Base-by-base conservation (phyloP, 305 asterid genomes). In the Ajuga reptans region DNA sequence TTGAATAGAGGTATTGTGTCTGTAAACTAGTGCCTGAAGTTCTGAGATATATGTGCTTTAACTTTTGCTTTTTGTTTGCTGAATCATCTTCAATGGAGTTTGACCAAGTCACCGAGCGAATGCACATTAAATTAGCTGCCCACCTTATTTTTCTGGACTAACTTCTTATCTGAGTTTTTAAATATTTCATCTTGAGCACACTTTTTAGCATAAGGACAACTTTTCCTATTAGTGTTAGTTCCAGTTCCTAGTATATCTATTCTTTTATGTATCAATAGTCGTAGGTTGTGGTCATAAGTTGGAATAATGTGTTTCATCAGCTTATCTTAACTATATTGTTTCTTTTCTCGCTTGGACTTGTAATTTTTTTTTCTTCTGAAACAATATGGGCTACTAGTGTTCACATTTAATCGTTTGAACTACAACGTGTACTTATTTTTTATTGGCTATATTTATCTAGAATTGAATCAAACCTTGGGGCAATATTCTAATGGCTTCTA, bases 61-160 rank as follows among this genome's bases (percentile, higher is more conserved):
- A 69, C 83, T 86, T 84, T 76, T 72, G 71, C 77, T 77, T 82
- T 83, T 72, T 64, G 79, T 76, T 70, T 78, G 67, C 68, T 71
- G 82, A 82, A 76, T 70, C 74, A 64, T 79, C 79, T 70, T 21
- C 27, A 21, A 68, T 76, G 70, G 56, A 41, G 84, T 88, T 86
- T 89, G 98, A 90, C 98, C 95, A 78, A 58, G 71, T 69, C 87
- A 80, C 75, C 82, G 63, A 37, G 53, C 73, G 69, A 21, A 21
- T 21, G 27, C 68, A 69, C 81, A 50, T 77, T 78, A 53, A 74
- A 61, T 75, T 16, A 37, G 16, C 62, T 78, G 84, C 80, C 86
- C 84, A 82, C 88, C 87, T 79, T 79, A 68, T 76, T 86, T n/a
- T 83, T 76, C 69, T 78, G 85, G 83, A 17, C 64, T 69, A 75